Evolutionary conservation across 2,329 filamentous ascomycete genomes (phyloP).

Genomic region (Lojkania enalia): DNA sequence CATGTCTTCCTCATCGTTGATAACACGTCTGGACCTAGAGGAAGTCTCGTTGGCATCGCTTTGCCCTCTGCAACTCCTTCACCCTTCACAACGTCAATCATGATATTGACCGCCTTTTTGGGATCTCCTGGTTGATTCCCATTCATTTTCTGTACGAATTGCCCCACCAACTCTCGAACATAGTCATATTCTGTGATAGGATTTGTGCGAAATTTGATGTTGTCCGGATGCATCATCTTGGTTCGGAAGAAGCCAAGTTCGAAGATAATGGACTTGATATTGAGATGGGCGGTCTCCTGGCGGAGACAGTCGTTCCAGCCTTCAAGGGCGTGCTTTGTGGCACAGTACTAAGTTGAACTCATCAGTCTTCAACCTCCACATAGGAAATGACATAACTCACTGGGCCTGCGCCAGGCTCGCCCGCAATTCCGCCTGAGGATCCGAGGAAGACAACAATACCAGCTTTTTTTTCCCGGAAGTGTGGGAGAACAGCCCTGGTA

Average conservation of each 20-base stretch:
- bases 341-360: conserved; percentile 10
- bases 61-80: conserved; percentile 25
- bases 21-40: conserved; percentile 32
- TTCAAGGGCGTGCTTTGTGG: conserved; percentile 16
- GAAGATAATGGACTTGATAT: conserved; percentile 41
- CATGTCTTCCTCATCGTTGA: conserved; percentile 10
- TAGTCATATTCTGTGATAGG: conserved; percentile 23
- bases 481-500: conserved; percentile 43
- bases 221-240: conserved; percentile 27
- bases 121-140: conserved; percentile 23
- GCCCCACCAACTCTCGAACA: conserved; percentile 26
- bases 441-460: conserved; percentile 47
- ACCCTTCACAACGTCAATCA: conserved; percentile 17
- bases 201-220: conserved; percentile 18
- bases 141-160: conserved; percentile 8
- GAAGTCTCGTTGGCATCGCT: conserved; percentile 27
- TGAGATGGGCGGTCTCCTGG: conserved; percentile 33
- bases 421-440: conserved; percentile 11
- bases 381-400: no score
- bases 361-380: not conserved
- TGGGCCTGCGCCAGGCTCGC: conserved; percentile 27
- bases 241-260: conserved; percentile 46
- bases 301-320: conserved; percentile 9
- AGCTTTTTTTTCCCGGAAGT: conserved; percentile 40
- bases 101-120: conserved; percentile 16